Conservation (phyloP, 495 filamentous ascomycete species). For the Tuber indicum region DNA sequence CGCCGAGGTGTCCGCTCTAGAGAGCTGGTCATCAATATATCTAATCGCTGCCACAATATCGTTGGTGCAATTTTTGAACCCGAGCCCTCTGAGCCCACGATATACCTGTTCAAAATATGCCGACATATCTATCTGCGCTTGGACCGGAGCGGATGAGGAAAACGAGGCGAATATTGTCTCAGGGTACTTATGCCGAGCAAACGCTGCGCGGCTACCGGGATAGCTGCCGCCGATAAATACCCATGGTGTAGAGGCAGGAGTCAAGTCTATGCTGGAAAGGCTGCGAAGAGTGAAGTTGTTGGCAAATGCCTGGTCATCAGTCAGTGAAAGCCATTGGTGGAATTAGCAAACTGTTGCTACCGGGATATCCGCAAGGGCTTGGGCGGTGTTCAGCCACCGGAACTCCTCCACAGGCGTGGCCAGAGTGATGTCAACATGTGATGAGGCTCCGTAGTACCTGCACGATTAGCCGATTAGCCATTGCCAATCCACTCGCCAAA, state of each 20-base stretch:
- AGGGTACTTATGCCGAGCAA: constrained; percentile 53
- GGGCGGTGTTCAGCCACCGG: constrained; percentile 49
- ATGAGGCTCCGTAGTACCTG: constrained; percentile 52
- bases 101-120: constrained; percentile 51
- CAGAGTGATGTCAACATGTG: constrained; percentile 47
- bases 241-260: constrained; percentile 51
- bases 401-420: constrained; percentile 49
- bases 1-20: constrained; percentile 42
- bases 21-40: constrained; percentile 50
- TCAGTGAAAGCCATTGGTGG: constrained; percentile 48
- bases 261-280: constrained; percentile 44
- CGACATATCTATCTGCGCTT: constrained; percentile 54
- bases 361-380: constrained; percentile 50
- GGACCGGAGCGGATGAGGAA: constrained; percentile 53
- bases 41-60: constrained; percentile 51
- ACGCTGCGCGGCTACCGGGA: constrained; percentile 52
- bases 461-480: constrained; percentile 11
- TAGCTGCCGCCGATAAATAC: constrained; percentile 57
- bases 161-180: constrained; percentile 51
- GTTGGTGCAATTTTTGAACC: constrained; percentile 51
- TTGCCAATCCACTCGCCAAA: not conserved
- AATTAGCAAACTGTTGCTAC: constrained; percentile 46
- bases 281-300: constrained; percentile 46
- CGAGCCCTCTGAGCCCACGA: constrained; percentile 50
- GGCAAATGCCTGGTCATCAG: constrained; percentile 50